Base-by-base conservation (phyloP, 306 rosid genomes). In the Quercus aquifolioides region DNA sequence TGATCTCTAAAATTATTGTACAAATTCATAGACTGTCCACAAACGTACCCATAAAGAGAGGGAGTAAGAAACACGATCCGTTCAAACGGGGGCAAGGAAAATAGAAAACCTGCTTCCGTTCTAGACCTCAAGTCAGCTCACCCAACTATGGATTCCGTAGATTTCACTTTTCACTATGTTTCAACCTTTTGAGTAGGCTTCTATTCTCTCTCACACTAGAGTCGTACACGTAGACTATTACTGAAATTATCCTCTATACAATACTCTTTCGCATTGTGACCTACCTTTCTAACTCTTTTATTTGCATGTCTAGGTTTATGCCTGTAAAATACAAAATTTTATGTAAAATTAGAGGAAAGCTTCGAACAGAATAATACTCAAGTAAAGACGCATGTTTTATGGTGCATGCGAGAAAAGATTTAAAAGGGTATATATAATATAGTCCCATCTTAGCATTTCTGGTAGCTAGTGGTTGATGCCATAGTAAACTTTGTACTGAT, bases 21-120 rank as follows among this genome's bases (percentile, higher is more conserved):
- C 21, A 17, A 64, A 67, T 35, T 35, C 11, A 67, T 19, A 7
- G 71, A 67, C 72, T 19, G 31, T 17, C 20, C 18, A 13, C 21
- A 74, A 69, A 78, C 86, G 81, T 85, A 23, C 52, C 73, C 55
- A 21, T 55, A 33, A 81, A 75, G 91, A 54, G 75, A 77, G 68
- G 79, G 68, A 41, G 71, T 69, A 81, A 73, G 71, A 77, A 81
- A 75, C 91, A 85, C 0, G 93, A 90, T 87, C 91, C 91, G 79
- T 82, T 85, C 81, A 59, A 69, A 69, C 46, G 46, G 84, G 76
- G 91, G 88, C 60, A 65, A 82, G 79, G 73, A 74, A 84, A 80
- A 64, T 63, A 12, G 25, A 77, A 30, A 65, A 25, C 15, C 46
- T 41, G 60, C 33, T 43, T 49, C 54, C 14, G 82, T 78, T 74